phyloP scores from a whole-genome alignment of 2,329 filamentous ascomycete species.

The Cryphonectria naterciae region DNA sequence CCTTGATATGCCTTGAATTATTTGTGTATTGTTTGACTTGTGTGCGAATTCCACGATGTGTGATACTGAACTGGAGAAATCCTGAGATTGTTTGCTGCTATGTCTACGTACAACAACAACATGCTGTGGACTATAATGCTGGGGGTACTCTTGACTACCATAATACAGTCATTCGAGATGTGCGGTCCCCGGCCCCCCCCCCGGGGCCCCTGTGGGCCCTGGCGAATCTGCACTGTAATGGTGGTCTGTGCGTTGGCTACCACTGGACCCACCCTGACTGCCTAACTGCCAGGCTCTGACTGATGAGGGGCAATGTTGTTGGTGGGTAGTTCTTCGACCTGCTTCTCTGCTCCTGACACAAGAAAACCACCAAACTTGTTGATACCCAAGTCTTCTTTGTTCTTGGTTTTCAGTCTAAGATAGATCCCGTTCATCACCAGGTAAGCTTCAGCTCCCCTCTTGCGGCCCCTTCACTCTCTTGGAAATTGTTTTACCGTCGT shows the following conservation, averaged over 20 bases:
- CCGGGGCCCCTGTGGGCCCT: not conserved
- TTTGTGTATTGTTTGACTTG: not conserved
- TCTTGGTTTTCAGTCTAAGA: not conserved
- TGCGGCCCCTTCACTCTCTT: not conserved
- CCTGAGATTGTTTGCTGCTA: not conserved
- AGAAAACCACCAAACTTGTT: constrained; percentile 14
- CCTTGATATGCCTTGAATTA: not conserved
- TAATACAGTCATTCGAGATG: not conserved
- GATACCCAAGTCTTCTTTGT: constrained; percentile 16
- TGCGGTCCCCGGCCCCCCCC: no score
- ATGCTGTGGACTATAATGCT: not conserved
- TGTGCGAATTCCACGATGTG: not conserved
- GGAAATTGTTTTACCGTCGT: not conserved
- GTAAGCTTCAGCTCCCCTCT: constrained; percentile 6
- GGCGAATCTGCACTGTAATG: not conserved
- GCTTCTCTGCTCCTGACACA: constrained; percentile 14
- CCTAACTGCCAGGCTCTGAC: constrained; percentile 28
- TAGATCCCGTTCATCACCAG: constrained; percentile 10
- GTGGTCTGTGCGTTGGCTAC: constrained; percentile 16
- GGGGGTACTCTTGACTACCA: not conserved
- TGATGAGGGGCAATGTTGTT: constrained; percentile 28
- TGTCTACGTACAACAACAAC: not conserved
- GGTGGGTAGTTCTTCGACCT: constrained; percentile 20
- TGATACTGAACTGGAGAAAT: no score
- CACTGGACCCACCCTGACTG: constrained; percentile 18